Evolutionary conservation across 441 rosid genomes (phyloP).

Genomic region (Croton setiger): DNA sequence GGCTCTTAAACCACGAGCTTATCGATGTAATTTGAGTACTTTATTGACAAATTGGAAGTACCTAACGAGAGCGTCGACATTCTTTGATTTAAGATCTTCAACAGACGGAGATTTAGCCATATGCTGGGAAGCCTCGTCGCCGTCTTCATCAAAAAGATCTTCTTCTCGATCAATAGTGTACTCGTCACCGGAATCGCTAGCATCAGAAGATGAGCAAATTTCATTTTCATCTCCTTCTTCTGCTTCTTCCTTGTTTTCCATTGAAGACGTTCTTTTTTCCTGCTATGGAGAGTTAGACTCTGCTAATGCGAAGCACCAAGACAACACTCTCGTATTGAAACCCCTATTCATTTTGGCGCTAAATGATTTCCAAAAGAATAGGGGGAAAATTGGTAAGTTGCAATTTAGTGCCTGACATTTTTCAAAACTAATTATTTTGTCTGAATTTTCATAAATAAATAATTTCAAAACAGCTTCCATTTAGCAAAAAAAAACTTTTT

Average conservation of each 20-base stretch:
- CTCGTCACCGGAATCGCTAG: slow-evolving; percentile 18
- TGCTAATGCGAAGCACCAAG: not conserved
- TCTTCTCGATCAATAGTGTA: slow-evolving; percentile 22
- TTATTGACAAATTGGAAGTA: slow-evolving; percentile 19
- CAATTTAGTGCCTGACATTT: too few species aligned
- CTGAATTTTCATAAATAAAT: too few species aligned
- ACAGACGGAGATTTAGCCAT: slow-evolving; percentile 26
- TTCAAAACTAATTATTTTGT: too few species aligned
- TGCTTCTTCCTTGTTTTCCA: slow-evolving; percentile 15
- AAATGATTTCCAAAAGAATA: not conserved
- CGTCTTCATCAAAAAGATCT: slow-evolving; percentile 17
- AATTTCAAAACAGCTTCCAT: too few species aligned
- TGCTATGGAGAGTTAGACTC: not conserved
- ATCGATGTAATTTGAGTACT: not conserved
- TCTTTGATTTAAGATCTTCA: slow-evolving; percentile 71
- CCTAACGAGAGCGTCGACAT: slow-evolving; percentile 88
- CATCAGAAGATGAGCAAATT: slow-evolving; percentile 10
- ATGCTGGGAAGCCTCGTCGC: slow-evolving; percentile 16
- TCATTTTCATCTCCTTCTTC: slow-evolving; percentile 12
- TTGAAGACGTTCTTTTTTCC: not conserved
- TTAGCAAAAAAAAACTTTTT: too few species aligned
- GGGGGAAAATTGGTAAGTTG: too few species aligned
- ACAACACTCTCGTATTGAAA: not conserved
- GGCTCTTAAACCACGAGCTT: not conserved
- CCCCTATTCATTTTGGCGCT: not conserved